Percentiles rank a stretch among this genome's conserved stretches.
Conservation (phyloP, 768 basidiomycete species). For the Heimioporus sp. region DNA sequence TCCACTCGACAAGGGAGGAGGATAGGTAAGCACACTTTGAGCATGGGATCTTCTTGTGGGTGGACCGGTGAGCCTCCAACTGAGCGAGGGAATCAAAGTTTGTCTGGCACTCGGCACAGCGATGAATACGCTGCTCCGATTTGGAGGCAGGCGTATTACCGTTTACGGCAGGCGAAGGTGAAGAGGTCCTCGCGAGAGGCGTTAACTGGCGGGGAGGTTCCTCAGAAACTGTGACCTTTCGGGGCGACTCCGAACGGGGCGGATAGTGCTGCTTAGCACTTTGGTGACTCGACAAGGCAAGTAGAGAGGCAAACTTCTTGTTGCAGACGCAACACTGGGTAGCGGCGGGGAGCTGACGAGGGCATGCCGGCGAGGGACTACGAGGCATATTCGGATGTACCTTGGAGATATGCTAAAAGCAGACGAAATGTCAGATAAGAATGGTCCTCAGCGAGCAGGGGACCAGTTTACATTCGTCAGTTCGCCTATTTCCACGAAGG, state of each 20-base stretch:
- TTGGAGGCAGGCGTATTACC: neutral
- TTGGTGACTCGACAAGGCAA: conserved; percentile 18
- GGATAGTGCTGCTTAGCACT: conserved; percentile 22
- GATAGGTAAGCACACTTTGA: conserved; percentile 22
- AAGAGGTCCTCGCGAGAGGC: neutral
- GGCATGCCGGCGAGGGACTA: neutral
- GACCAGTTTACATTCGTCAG: conserved; percentile 16
- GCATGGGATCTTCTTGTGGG: conserved; percentile 21
- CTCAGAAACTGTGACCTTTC: neutral
- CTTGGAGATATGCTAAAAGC: conserved; percentile 21
- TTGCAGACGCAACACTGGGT: conserved; percentile 25
- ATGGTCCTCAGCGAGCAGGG: neutral
- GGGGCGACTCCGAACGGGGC: conserved; percentile 4
- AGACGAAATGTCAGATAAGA: conserved; percentile 4
- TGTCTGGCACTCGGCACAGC: conserved; percentile 19
- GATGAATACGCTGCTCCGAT: conserved; percentile 7
- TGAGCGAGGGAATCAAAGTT: conserved; percentile 14
- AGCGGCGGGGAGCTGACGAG: conserved; percentile 4
- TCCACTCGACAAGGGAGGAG: conserved; percentile 27
- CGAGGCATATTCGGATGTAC: conserved; percentile 11
- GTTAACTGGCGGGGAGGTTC: conserved; percentile 2
- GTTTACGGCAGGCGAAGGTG: neutral
- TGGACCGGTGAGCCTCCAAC: conserved; percentile 19
- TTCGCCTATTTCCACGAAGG: conserved; percentile 16
- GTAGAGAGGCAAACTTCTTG: conserved; percentile 22